Conservation (phyloP, 495 filamentous ascomycete genomes). For the Penicillium lividum region DNA sequence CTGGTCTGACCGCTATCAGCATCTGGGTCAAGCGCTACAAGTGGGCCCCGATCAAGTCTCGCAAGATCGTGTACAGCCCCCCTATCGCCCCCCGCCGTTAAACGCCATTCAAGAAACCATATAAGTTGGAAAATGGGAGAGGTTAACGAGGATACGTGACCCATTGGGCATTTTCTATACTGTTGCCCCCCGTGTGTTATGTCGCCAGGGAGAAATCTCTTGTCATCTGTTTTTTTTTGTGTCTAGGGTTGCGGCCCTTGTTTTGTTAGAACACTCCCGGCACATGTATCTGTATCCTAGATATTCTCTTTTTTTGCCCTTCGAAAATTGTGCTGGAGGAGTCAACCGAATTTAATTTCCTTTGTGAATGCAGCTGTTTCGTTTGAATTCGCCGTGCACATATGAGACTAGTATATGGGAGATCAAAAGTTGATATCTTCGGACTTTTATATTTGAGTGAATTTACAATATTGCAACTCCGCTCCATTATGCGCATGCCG, state of each 20-base stretch:
- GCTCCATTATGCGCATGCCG: not conserved
- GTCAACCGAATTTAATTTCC: slow-evolving; percentile 43
- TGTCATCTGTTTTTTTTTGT: slow-evolving; percentile 31
- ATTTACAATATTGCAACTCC: not conserved
- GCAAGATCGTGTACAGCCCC: slow-evolving; percentile 87
- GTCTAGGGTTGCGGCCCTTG: slow-evolving; percentile 36
- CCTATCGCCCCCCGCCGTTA: slow-evolving; percentile 54
- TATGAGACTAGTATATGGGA: not conserved
- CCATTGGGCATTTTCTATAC: slow-evolving; percentile 32
- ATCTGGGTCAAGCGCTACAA: slow-evolving; percentile 99
- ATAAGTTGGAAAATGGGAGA: slow-evolving; percentile 40
- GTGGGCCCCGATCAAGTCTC: slow-evolving; percentile 92
- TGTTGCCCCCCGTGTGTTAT: slow-evolving; percentile 28
- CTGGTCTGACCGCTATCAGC: slow-evolving; percentile 78
- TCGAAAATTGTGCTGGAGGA: slow-evolving; percentile 47
- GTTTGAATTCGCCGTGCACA: not conserved
- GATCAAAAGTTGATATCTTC: not conserved
- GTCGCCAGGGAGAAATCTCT: slow-evolving; percentile 27
- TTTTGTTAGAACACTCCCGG: slow-evolving; percentile 49
- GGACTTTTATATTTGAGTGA: not conserved
- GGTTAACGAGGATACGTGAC: slow-evolving; percentile 31
- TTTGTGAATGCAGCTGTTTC: slow-evolving; percentile 36
- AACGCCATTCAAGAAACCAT: slow-evolving; percentile 32
- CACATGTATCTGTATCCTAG: slow-evolving; percentile 54
- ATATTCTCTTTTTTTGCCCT: slow-evolving; percentile 46